Base-by-base conservation (phyloP, 768 basidiomycete species). In the Lentinula guzmanii region DNA sequence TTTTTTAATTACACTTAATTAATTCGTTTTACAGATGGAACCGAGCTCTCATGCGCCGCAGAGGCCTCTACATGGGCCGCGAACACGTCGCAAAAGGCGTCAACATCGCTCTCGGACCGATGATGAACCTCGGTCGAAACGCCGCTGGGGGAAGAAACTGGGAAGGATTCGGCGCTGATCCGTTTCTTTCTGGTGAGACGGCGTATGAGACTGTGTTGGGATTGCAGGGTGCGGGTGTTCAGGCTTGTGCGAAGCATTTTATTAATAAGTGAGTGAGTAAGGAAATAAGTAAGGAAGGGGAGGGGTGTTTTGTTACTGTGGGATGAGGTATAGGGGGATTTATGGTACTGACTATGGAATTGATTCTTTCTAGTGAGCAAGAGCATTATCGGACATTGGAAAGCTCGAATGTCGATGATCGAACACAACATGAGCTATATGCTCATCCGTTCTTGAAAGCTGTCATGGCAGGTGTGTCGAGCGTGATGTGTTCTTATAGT, bases 111-210 rank as follows among this genome's bases (percentile, higher is more conserved):
- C 80, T 95, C 6, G 83, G 83, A 1, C 82, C 59, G 8, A 60
- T 60, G 59, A 60, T 60, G 59, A 60, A 60, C 37, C 46, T 60
- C 24, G 54, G 54, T 41, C 84, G 91, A 16, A 73, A 87, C 18
- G 86, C 90, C 2, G 78, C 83, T 64, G 92, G 89, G 6, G 95
- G 95, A 16, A 79, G 95, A 33, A 93, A 95, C 72, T 96, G 93
- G 91, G 95, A 96, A 78, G 93, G 92, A n/a, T 95, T 94, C 61
- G 93, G 94, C 34, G 92, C 83, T 9, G 95, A 97, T 70, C 95
- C 95, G 0, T 96, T 85, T 75, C 76, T 96, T 15, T 67, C 83
- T n/a, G 93, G 95, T 11, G 92, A 91, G 68, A 77, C 79, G 1
- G 82, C 86, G 4, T 89, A 86, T 61, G 90, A 93, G 72, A 95